phyloP scores from a whole-genome alignment of 139 green algal genomes.

The Ettlia oleoabundans region DNA sequence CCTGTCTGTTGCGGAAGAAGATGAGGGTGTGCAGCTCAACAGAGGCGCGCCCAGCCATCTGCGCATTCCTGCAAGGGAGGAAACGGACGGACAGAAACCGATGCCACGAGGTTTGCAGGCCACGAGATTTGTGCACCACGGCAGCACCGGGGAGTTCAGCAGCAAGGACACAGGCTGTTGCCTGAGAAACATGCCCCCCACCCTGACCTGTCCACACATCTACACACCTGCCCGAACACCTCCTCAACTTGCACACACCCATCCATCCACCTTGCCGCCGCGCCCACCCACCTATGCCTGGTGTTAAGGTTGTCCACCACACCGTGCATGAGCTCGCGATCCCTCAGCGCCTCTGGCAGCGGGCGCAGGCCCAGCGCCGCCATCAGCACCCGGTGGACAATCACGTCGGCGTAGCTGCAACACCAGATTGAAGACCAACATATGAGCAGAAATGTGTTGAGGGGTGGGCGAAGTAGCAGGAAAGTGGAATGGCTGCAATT shows the following conservation, averaged over 20 bases:
- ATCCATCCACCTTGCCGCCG: neutral
- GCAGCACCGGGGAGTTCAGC: too few relatives aligned
- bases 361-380: conserved; percentile 73
- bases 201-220: neutral
- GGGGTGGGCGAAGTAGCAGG: conserved; percentile 26
- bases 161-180: too few relatives aligned
- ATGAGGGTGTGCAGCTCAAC: conserved; percentile 98
- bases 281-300: conserved; percentile 66
- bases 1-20: conserved; percentile 81
- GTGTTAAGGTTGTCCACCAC: conserved; percentile 90
- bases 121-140: too few relatives aligned
- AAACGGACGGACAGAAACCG: neutral
- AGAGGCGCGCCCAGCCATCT: conserved; percentile 90
- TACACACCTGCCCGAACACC: neutral
- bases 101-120: too few relatives aligned
- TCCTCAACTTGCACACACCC: neutral
- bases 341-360: conserved; percentile 68
- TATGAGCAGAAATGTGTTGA: too few relatives aligned
- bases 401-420: conserved; percentile 90
- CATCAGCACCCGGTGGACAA: conserved; percentile 93
- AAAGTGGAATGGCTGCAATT: neutral
- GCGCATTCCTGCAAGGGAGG: conserved; percentile 71
- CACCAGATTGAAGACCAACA: too few relatives aligned
- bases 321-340: conserved; percentile 55
- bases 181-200: too few relatives aligned